Conservation (phyloP, 2,329 filamentous ascomycete genomes). For the Ascocoryne sarcoides region DNA sequence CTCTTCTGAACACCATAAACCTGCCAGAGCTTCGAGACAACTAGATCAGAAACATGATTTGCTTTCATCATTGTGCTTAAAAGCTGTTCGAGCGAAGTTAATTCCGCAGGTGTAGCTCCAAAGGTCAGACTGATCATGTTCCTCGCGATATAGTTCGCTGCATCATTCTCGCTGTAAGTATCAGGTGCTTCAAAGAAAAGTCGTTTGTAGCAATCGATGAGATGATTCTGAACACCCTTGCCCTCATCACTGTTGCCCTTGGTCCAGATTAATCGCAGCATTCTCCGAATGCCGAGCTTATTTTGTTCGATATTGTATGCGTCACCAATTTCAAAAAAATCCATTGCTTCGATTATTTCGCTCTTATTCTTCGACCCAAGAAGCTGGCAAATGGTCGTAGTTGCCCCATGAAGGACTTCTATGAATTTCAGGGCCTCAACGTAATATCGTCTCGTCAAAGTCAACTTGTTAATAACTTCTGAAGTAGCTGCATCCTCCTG, state of each 20-base stretch:
- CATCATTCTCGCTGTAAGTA: constrained; percentile 77
- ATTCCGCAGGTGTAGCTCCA: constrained; percentile 84
- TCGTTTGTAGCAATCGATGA: constrained; percentile 93
- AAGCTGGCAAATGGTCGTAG: constrained; percentile 72
- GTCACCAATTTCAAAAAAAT: constrained; percentile 92
- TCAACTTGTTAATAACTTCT: constrained; percentile 79
- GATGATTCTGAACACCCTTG: constrained; percentile 91
- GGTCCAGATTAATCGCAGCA: constrained; percentile 97
- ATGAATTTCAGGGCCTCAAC: constrained; percentile 91
- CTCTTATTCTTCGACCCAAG: constrained; percentile 95
- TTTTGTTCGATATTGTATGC: constrained; percentile 94
- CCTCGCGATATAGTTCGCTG: constrained; percentile 88
- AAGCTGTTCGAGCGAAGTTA: constrained; percentile 91
- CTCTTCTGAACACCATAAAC: constrained; percentile 91
- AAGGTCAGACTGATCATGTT: constrained; percentile 99
- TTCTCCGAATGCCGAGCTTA: constrained; percentile 83
- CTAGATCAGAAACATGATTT: constrained; percentile 73
- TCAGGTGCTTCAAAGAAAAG: constrained; percentile 95
- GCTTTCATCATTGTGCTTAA: constrained; percentile 97
- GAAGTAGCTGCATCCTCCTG: constrained; percentile 82
- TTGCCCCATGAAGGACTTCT: constrained; percentile 77
- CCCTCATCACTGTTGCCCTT: constrained; percentile 99
- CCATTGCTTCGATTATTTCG: constrained; percentile 97
- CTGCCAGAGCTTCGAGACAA: constrained; percentile 91
- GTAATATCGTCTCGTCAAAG: constrained; percentile 84